Percentiles rank a stretch among this genome's conserved stretches.
Conservation (phyloP, 1,284 basidiomycete species). For the Vanrija humicola region DNA sequence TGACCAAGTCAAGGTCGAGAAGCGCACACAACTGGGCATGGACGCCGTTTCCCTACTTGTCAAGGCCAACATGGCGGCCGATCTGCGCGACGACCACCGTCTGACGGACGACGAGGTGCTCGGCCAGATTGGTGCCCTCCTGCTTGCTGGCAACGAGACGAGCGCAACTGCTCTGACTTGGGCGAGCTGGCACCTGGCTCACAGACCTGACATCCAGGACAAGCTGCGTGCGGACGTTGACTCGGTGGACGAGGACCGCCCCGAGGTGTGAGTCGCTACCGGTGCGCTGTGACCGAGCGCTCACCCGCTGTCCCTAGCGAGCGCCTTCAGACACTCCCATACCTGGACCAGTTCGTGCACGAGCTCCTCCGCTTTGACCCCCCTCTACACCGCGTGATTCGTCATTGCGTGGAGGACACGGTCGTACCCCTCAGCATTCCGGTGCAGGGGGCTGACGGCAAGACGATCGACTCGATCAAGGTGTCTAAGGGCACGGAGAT, state of each 20-base stretch:
- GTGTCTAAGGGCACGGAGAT: conserved; percentile 38
- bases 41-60: conserved; percentile 51
- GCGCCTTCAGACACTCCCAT: conserved; percentile 51
- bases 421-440: conserved; percentile 59
- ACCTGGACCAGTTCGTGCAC: conserved; percentile 62
- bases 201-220: conserved; percentile 56
- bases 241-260: conserved; percentile 44
- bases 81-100: conserved; percentile 55
- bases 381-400: conserved; percentile 63
- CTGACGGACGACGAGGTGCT: conserved; percentile 65
- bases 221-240: conserved; percentile 58
- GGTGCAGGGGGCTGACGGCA: conserved; percentile 45
- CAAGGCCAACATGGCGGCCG: conserved; percentile 58
- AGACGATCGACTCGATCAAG: conserved; percentile 36
- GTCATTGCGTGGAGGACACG: conserved; percentile 57
- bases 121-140: conserved; percentile 72
- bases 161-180: conserved; percentile 66
- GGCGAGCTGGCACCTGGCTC: conserved; percentile 65
- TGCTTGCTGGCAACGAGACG: conserved; percentile 66
- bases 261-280: conserved; percentile 8
- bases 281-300: conserved; percentile 31
- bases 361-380: conserved; percentile 64
- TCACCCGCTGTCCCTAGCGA: neutral
- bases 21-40: conserved; percentile 51
- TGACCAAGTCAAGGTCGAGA: conserved; percentile 34